Percentiles rank a stretch among this genome's conserved stretches.
phyloP scores from a whole-genome alignment of 306 rosid genomes.

The Acmispon strigosus region DNA sequence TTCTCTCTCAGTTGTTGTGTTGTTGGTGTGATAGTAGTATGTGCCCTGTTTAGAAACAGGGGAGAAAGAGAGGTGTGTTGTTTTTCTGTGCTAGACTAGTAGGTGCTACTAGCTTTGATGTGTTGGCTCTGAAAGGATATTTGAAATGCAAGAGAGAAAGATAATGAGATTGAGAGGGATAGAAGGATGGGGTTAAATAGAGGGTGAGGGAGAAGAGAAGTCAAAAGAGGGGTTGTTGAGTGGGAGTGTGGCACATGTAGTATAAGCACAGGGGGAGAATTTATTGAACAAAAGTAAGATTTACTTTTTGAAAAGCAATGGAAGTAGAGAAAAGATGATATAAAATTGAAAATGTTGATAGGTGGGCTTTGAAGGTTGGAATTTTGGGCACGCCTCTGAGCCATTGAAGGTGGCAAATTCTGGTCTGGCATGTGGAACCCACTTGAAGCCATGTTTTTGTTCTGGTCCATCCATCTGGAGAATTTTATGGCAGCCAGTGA shows the following conservation, averaged over 20 bases:
- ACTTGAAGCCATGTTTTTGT: background rate
- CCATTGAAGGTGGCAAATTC: constrained; percentile 42
- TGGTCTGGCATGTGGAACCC: constrained; percentile 8
- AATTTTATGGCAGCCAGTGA: constrained; percentile 25
- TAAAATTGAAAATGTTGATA: constrained; percentile 2
- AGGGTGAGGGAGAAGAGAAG: background rate
- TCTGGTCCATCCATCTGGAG: constrained; percentile 35
- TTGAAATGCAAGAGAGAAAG: background rate
- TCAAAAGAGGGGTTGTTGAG: constrained; percentile 26
- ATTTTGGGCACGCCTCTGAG: constrained; percentile 7
- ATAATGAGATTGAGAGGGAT: background rate
- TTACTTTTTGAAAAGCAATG: background rate
- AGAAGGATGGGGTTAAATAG: constrained; percentile 27
- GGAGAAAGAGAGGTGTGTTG: background rate
- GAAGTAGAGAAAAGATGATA: background rate
- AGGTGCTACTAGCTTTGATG: no score
- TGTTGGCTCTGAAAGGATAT: background rate
- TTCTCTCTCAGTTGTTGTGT: background rate
- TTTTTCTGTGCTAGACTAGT: background rate
- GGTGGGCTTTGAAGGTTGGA: constrained; percentile 18
- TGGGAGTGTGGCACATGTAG: constrained; percentile 13
- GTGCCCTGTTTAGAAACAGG: background rate
- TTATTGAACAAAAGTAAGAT: background rate
- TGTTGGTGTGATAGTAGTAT: background rate
- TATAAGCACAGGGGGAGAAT: constrained; percentile 11